These are phyloP conservation scores for Fraxinus greggii DNA, from an alignment of 305 asterid species.

Conservation along the genomic window DNA sequence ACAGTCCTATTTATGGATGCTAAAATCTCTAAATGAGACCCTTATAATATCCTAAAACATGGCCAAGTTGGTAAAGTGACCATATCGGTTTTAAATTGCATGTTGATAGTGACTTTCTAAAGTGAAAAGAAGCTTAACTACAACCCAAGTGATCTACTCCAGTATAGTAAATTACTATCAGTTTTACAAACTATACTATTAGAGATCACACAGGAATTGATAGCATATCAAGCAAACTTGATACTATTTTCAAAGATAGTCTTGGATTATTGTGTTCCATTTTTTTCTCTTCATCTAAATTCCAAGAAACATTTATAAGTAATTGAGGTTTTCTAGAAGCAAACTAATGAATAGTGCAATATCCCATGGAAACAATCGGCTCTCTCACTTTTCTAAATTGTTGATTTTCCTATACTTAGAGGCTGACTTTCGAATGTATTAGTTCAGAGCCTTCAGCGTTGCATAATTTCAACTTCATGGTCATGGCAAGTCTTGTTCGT, in stretches of 20 bases:
- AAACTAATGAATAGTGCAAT: background rate
- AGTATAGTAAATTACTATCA: background rate
- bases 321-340: background rate
- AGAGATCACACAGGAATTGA: background rate
- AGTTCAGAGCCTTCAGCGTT: background rate
- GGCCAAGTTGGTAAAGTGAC: background rate
- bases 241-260: background rate
- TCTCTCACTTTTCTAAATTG: background rate
- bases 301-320: background rate
- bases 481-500: constrained; percentile 61
- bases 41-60: background rate
- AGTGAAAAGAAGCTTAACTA: background rate
- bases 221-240: background rate
- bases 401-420: background rate
- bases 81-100: background rate
- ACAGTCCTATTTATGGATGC: background rate
- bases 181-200: background rate
- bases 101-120: background rate
- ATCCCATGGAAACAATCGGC: background rate
- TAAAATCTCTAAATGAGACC: background rate
- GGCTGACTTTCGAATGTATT: background rate
- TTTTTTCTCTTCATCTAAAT: background rate
- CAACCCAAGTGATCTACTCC: background rate
- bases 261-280: too few species aligned
- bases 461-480: constrained; percentile 52